These are phyloP conservation scores for Picochlorum sp. DNA, from an alignment of 139 green algal genomes.

Conservation along the genomic window DNA sequence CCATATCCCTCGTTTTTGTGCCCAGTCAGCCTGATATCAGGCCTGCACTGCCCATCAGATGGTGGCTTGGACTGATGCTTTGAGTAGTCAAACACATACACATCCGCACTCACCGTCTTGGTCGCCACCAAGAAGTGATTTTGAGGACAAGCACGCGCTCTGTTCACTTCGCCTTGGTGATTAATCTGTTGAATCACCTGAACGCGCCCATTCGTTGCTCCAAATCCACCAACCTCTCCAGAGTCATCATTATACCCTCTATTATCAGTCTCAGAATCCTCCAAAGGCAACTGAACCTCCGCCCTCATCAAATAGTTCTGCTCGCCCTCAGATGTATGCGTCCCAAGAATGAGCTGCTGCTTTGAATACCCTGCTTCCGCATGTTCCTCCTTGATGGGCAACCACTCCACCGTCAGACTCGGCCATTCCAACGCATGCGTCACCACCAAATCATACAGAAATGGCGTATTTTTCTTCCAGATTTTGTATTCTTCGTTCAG, in stretches of 20 bases:
- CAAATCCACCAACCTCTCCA: slow-evolving; percentile 86
- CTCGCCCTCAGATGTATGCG: slow-evolving; percentile 94
- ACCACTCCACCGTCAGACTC: slow-evolving; percentile 95
- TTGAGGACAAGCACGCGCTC: slow-evolving; percentile 57
- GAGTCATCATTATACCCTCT: slow-evolving; percentile 83
- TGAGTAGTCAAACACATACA: slow-evolving; percentile 97
- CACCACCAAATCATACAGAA: slow-evolving; percentile 98
- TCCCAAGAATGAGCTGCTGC: slow-evolving; percentile 94
- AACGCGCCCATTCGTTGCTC: slow-evolving; percentile 50
- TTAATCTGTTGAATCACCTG: slow-evolving; percentile 95
- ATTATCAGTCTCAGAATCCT: slow-evolving; percentile 79
- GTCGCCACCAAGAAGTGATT: slow-evolving; percentile 94
- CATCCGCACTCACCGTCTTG: slow-evolving; percentile 83
- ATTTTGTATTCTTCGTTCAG: slow-evolving; percentile 99
- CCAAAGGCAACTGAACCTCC: slow-evolving; percentile 84
- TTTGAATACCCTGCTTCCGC: slow-evolving; percentile 56
- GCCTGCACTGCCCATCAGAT: slow-evolving; percentile 39
- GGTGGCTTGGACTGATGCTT: slow-evolving; percentile 84
- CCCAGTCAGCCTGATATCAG: slow-evolving; percentile 79
- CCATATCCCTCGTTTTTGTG: slow-evolving; percentile 96
- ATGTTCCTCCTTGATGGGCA: slow-evolving; percentile 53
- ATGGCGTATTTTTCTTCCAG: slow-evolving; percentile 99
- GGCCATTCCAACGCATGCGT: slow-evolving; percentile 99
- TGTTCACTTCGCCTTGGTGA: slow-evolving; percentile 98
- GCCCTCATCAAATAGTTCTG: slow-evolving; percentile 98